Evolutionary conservation across 148 eudicot species (phyloP).

Genomic region (Silene conica): DNA sequence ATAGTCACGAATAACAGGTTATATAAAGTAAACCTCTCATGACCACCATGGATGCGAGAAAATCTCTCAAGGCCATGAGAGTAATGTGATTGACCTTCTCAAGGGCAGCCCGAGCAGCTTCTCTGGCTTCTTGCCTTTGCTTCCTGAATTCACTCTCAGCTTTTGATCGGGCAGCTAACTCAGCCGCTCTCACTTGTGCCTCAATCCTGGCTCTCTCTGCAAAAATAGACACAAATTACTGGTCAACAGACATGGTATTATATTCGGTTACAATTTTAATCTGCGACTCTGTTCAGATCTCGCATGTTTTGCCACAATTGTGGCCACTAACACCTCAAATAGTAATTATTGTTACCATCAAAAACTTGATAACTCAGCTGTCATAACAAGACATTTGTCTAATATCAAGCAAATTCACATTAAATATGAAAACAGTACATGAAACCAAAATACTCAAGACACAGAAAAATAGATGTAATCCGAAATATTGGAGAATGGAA

Average conservation of each 20-base stretch:
- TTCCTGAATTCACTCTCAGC: conserved; percentile 42
- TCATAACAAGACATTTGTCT: too few species aligned
- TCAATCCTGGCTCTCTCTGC: conserved; percentile 64
- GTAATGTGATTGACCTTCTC: conserved; percentile 3
- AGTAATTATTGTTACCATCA: too few species aligned
- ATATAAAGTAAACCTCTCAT: conserved; percentile 2
- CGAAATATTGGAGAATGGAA: neutral
- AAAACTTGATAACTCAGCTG: too few species aligned
- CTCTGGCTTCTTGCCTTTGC: conserved; percentile 19
- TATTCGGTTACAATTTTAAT: neutral
- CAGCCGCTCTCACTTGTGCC: conserved; percentile 59
- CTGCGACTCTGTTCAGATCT: too few species aligned
- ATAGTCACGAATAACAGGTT: conserved; percentile 2
- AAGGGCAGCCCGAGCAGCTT: conserved; percentile 15
- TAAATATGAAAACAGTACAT: neutral
- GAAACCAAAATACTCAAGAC: neutral
- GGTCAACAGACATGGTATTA: neutral
- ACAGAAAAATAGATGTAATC: neutral
- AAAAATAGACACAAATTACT: neutral
- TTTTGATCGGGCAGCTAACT: conserved; percentile 24
- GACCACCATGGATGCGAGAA: conserved; percentile 3
- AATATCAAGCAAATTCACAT: neutral
- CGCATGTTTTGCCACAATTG: too few species aligned
- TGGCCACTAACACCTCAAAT: too few species aligned
- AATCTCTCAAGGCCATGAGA: conserved; percentile 14